Percentiles rank a stretch among this genome's conserved stretches.
phyloP scores from a whole-genome alignment of 306 rosid genomes.

The Hippophae rhamnoides region DNA sequence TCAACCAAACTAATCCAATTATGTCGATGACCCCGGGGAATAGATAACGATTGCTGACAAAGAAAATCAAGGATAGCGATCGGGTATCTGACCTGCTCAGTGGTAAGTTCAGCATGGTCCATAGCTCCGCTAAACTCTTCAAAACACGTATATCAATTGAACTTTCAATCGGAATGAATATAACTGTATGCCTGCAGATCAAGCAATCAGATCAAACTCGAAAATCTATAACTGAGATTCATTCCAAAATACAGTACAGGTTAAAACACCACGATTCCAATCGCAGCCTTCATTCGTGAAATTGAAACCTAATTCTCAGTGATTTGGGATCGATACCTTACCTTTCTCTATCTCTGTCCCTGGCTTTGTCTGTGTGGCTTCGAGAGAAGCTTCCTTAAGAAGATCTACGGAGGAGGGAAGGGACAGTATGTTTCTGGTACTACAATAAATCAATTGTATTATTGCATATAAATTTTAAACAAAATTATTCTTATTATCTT shows the following conservation, averaged over 20 bases:
- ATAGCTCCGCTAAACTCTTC: slow-evolving; percentile 22
- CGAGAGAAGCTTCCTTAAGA: not conserved
- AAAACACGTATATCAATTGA: not conserved
- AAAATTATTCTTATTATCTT: no score
- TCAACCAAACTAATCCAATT: not conserved
- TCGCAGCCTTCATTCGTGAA: not conserved
- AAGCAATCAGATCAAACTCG: slow-evolving; percentile 1
- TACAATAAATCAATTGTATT: not conserved
- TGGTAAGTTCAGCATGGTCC: slow-evolving; percentile 74
- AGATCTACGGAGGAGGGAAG: not conserved
- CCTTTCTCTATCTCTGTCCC: not conserved
- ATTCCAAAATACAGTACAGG: not conserved
- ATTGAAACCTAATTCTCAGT: not conserved
- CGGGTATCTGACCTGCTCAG: slow-evolving; percentile 63
- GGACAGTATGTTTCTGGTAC: not conserved
- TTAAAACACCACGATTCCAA: not conserved
- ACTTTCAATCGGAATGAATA: not conserved
- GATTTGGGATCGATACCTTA: not conserved
- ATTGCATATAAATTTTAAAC: not conserved
- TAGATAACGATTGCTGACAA: not conserved
- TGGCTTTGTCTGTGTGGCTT: not conserved
- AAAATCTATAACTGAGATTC: not conserved
- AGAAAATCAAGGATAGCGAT: not conserved
- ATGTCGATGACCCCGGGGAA: not conserved
- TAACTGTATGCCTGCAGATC: not conserved